These are phyloP conservation scores for Leucocoprinus sp. DNA, from an alignment of 768 basidiomycete species.

Conservation along the genomic window DNA sequence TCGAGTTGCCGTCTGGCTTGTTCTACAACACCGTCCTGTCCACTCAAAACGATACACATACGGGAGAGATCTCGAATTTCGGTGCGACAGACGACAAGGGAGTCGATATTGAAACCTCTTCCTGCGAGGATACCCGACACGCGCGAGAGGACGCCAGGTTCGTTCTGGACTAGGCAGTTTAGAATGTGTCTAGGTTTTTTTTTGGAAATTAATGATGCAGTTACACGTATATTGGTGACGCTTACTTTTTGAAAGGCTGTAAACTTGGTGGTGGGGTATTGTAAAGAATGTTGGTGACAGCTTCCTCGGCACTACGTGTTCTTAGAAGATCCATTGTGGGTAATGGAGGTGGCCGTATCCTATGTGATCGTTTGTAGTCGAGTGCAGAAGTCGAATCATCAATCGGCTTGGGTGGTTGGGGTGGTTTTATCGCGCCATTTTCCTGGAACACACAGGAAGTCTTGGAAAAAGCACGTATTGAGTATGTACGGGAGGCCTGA, in stretches of 20 bases:
- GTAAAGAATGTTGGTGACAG: conserved; percentile 95
- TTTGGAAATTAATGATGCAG: too few relatives aligned
- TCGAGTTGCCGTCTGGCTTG: conserved; percentile 94
- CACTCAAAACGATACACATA: conserved; percentile 96
- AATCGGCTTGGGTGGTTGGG: conserved; percentile 71
- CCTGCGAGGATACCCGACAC: conserved; percentile 97
- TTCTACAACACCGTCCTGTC: conserved; percentile 97
- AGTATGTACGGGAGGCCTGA: conserved; percentile 19
- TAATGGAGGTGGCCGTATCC: conserved; percentile 70
- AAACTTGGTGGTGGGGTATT: conserved; percentile 89
- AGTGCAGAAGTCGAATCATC: conserved; percentile 93
- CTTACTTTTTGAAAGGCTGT: conserved; percentile 89
- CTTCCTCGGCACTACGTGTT: conserved; percentile 83
- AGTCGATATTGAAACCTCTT: conserved; percentile 97
- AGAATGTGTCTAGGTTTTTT: conserved; percentile 84
- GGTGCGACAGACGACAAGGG: conserved; percentile 94
- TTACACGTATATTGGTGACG: too few relatives aligned
- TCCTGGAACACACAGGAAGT: conserved; percentile 24
- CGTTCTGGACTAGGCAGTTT: conserved; percentile 98
- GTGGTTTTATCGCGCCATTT: conserved; percentile 29
- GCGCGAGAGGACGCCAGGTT: conserved; percentile 97
- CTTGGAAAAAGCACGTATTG: conserved; percentile 30
- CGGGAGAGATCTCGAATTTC: conserved; percentile 95
- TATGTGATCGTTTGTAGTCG: conserved; percentile 79
- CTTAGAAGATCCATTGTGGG: conserved; percentile 83